These are phyloP conservation scores for Pichia thaimueangensis DNA, from an alignment of 805 yeast species.

Conservation along the genomic window DNA sequence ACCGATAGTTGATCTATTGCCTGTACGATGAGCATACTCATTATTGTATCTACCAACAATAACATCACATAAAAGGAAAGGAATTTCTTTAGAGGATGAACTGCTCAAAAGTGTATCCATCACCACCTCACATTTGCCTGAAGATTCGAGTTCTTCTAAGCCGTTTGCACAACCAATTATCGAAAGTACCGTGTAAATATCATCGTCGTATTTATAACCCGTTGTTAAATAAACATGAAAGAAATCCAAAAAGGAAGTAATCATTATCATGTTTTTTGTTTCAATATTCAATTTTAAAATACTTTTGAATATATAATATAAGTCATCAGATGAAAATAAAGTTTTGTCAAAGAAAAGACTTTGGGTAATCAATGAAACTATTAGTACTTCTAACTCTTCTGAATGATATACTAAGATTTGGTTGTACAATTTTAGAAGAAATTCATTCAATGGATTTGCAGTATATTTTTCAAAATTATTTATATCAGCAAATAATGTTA, in stretches of 20 bases:
- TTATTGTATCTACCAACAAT: conserved; percentile 10
- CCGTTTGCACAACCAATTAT: conserved; percentile 14
- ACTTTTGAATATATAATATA: not conserved
- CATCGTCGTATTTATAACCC: not conserved
- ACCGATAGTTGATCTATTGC: conserved; percentile 17
- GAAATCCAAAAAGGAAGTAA: conserved; percentile 8
- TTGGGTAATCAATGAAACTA: conserved; percentile 14
- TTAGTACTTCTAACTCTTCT: conserved; percentile 12
- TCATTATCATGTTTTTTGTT: conserved; percentile 5
- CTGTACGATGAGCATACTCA: conserved; percentile 2
- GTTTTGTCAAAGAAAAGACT: conserved; percentile 16
- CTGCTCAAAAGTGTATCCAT: conserved; percentile 12
- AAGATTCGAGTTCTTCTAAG: conserved; percentile 6
- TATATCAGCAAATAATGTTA: conserved; percentile 32
- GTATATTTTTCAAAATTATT: conserved; percentile 19
- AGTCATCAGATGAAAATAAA: conserved; percentile 3
- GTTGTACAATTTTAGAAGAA: conserved; percentile 11
- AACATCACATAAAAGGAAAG: conserved; percentile 18
- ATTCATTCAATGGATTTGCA: conserved; percentile 14
- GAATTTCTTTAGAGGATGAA: conserved; percentile 10
- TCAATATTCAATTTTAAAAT: not conserved
- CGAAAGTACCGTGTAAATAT: conserved; percentile 8
- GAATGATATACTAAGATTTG: conserved; percentile 3
- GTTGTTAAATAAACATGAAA: not conserved
- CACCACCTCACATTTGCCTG: conserved; percentile 5